Conservation (phyloP, 1,284 basidiomycete genomes). For the Gastroboletus turbinatus region DNA sequence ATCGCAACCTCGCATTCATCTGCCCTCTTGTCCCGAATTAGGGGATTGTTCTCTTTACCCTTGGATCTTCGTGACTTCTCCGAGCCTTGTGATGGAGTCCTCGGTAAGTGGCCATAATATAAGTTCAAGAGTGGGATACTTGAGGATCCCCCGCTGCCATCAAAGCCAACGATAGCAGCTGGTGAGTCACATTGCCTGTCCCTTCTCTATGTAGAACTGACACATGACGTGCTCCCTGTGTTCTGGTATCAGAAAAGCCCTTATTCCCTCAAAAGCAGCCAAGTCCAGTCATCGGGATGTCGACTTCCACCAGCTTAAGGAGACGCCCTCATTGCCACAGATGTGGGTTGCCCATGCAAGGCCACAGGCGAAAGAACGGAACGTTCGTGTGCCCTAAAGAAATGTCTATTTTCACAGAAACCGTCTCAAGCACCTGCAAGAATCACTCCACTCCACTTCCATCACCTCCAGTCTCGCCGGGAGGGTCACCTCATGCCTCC, state of each 20-base stretch:
- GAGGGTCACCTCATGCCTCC: slow-evolving; percentile 23
- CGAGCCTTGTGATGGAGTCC: slow-evolving; percentile 1
- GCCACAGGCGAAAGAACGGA: slow-evolving; percentile 34
- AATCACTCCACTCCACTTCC: slow-evolving; percentile 31
- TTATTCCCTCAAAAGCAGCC: slow-evolving; percentile 4
- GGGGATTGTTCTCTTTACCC: slow-evolving; percentile 19
- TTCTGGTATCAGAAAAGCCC: slow-evolving; percentile 1
- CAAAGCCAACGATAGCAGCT: slow-evolving; percentile 24
- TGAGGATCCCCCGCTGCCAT: slow-evolving; percentile 20
- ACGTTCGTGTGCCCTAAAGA: slow-evolving; percentile 28
- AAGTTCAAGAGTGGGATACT: slow-evolving; percentile 14
- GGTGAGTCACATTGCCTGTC: slow-evolving; percentile 21
- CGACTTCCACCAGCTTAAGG: slow-evolving; percentile 31
- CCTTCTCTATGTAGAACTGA: slow-evolving; percentile 6
- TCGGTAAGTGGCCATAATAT: slow-evolving; percentile 21
- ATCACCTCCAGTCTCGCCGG: slow-evolving; percentile 29
- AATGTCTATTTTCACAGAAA: slow-evolving; percentile 15
- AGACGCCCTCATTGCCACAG: slow-evolving; percentile 36
- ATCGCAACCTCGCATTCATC: slow-evolving; percentile 18
- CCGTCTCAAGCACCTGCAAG: slow-evolving; percentile 13
- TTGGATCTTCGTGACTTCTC: slow-evolving; percentile 1
- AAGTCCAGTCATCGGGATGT: slow-evolving; percentile 20
- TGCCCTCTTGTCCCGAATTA: slow-evolving; percentile 24
- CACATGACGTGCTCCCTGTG: not conserved
- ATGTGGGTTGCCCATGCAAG: slow-evolving; percentile 36